Conservation (phyloP, 257 asterid genomes). For the Solanum bukasovii region DNA sequence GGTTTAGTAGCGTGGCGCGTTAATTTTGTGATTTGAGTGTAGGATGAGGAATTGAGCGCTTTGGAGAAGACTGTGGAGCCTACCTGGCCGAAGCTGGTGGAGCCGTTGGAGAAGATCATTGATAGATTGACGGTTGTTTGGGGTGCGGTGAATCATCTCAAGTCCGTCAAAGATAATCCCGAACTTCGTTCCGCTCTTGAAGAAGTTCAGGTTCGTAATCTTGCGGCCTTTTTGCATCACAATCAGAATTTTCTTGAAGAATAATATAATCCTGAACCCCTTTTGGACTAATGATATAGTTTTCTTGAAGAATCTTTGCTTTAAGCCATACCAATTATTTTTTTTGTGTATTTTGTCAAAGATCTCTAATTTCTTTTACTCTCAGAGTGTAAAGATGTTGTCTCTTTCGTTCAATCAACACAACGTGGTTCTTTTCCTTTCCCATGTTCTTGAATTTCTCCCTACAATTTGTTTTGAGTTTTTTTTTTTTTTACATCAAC, state of each 20-base stretch:
- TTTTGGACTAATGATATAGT: not conserved
- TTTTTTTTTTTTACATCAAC: not conserved
- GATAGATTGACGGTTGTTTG: slow-evolving; percentile 73
- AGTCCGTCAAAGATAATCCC: slow-evolving; percentile 75
- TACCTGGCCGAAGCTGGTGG: slow-evolving; percentile 91
- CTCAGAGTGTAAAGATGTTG: not conserved
- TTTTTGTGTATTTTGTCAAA: no score
- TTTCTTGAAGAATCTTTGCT: not conserved
- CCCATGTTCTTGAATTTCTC: not conserved
- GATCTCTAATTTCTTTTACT: not conserved
- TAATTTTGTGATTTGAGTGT: not conserved
- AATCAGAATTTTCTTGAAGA: not conserved
- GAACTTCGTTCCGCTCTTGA: slow-evolving; percentile 95
- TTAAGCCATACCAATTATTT: not conserved
- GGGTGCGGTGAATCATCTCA: slow-evolving; percentile 95
- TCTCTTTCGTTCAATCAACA: not conserved
- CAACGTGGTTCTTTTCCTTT: not conserved
- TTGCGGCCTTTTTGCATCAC: not conserved
- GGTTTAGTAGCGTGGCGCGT: not conserved
- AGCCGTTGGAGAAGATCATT: slow-evolving; percentile 76
- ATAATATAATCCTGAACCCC: not conserved
- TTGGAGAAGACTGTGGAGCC: slow-evolving; percentile 92
- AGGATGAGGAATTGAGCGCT: slow-evolving; percentile 71
- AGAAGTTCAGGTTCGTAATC: slow-evolving; percentile 80
- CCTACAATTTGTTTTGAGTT: not conserved